phyloP scores from a whole-genome alignment of 1,284 basidiomycete species.

The Takashimella tepidaria region DNA sequence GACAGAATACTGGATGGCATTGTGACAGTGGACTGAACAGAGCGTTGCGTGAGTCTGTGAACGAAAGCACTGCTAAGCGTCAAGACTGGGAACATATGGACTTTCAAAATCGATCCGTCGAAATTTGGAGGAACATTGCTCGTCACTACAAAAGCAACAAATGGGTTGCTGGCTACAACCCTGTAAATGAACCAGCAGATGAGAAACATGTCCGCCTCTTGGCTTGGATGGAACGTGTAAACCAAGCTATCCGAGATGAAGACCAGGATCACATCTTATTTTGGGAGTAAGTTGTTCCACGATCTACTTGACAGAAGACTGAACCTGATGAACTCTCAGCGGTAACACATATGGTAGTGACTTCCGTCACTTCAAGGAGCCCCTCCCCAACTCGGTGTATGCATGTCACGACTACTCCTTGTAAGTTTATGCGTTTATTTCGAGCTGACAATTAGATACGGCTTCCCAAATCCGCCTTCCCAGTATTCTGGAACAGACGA shows the following conservation, averaged over 20 bases:
- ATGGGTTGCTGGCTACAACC: slow-evolving; percentile 63
- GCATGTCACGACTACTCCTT: slow-evolving; percentile 67
- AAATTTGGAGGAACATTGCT: slow-evolving; percentile 64
- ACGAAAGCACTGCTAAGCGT: slow-evolving; percentile 55
- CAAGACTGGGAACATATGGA: slow-evolving; percentile 67
- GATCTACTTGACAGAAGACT: too few species aligned
- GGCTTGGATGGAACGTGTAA: slow-evolving; percentile 59
- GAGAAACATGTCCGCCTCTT: slow-evolving; percentile 51
- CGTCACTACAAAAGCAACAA: slow-evolving; percentile 59
- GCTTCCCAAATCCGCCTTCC: slow-evolving; percentile 64
- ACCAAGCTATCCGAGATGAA: slow-evolving; percentile 58
- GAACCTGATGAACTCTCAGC: not conserved
- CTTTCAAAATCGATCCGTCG: slow-evolving; percentile 64
- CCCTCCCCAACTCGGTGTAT: slow-evolving; percentile 59
- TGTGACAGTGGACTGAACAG: slow-evolving; percentile 33
- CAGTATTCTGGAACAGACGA: slow-evolving; percentile 47
- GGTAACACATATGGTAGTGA: slow-evolving; percentile 68
- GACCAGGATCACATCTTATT: slow-evolving; percentile 58
- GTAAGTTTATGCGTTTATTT: slow-evolving; percentile 10
- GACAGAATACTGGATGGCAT: slow-evolving; percentile 45
- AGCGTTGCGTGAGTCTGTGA: slow-evolving; percentile 25
- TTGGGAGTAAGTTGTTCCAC: slow-evolving; percentile 31
- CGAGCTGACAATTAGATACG: slow-evolving; percentile 49
- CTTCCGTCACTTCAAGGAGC: slow-evolving; percentile 63
- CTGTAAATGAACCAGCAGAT: slow-evolving; percentile 70